Conservation (phyloP, 192 early-diverging fungal species). For the Endogone sp. region DNA sequence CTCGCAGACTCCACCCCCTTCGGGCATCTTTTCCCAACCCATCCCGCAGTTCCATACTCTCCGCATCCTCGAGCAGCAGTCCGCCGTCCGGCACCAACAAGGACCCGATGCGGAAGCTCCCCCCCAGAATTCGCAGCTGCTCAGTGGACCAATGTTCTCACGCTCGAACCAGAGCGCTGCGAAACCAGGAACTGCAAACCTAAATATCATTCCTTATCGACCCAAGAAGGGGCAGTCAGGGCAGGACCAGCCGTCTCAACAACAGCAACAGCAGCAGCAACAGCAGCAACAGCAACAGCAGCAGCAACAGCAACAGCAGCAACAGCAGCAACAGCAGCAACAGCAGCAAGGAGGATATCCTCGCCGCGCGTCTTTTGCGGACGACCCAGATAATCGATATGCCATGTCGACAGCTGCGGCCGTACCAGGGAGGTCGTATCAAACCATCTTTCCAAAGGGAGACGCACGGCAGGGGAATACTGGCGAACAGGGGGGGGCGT, state of each 20-base stretch:
- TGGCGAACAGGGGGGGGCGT: background rate
- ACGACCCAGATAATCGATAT: background rate
- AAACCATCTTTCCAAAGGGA: background rate
- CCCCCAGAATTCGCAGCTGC: background rate
- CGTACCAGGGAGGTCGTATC: background rate
- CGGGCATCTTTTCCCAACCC: background rate
- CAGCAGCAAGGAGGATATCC: background rate
- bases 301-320: background rate
- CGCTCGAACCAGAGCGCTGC: no score
- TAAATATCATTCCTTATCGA: background rate
- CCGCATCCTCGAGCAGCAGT: background rate
- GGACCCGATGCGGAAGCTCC: background rate
- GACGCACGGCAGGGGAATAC: background rate
- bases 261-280: background rate
- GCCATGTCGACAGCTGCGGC: background rate
- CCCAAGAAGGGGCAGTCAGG: background rate
- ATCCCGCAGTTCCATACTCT: background rate
- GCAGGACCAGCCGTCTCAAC: background rate
- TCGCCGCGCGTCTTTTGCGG: background rate
- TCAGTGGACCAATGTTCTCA: background rate
- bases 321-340: conserved; percentile 1
- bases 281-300: background rate
- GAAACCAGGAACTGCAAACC: background rate
- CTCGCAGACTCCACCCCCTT: background rate
- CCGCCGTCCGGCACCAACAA: background rate